Conservation (phyloP, 1,284 basidiomycete species). For the Tilletia caries region DNA sequence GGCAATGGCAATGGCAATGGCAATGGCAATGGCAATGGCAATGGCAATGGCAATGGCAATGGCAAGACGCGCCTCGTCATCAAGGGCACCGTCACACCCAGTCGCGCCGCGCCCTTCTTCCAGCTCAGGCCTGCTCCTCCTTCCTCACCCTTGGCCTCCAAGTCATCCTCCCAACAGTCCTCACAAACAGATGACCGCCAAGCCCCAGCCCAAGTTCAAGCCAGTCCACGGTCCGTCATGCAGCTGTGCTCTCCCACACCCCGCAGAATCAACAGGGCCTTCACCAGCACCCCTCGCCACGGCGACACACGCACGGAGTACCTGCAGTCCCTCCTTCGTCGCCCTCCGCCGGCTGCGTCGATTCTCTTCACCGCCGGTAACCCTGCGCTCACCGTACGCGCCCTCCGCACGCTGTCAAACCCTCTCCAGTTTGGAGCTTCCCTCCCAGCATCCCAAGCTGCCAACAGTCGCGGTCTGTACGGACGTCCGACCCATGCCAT, state of each 20-base stretch:
- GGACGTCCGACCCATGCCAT: neutral
- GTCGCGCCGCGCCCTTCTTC: conserved; percentile 28
- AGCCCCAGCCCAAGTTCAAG: neutral
- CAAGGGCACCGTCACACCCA: conserved; percentile 41
- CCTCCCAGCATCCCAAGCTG: neutral
- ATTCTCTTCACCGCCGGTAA: neutral
- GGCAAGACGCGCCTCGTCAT: conserved; percentile 24
- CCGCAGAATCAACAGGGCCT: neutral
- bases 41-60: too few species aligned
- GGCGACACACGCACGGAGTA: neutral
- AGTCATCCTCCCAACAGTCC: neutral
- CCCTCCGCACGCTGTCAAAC: neutral
- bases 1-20: too few species aligned
- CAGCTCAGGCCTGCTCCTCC: conserved; percentile 22
- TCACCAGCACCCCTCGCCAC: neutral
- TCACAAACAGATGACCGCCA: conserved; percentile 18
- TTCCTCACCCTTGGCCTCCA: neutral
- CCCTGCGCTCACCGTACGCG: neutral
- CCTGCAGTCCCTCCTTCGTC: neutral
- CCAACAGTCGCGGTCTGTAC: neutral
- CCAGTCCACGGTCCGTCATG: conserved; percentile 22
- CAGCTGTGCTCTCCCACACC: neutral
- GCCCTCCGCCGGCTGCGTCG: neutral
- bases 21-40: too few species aligned
- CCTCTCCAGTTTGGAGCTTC: conserved; percentile 14